Conservation (phyloP, 495 filamentous ascomycete species). For the Talaromyces wortmannii region DNA sequence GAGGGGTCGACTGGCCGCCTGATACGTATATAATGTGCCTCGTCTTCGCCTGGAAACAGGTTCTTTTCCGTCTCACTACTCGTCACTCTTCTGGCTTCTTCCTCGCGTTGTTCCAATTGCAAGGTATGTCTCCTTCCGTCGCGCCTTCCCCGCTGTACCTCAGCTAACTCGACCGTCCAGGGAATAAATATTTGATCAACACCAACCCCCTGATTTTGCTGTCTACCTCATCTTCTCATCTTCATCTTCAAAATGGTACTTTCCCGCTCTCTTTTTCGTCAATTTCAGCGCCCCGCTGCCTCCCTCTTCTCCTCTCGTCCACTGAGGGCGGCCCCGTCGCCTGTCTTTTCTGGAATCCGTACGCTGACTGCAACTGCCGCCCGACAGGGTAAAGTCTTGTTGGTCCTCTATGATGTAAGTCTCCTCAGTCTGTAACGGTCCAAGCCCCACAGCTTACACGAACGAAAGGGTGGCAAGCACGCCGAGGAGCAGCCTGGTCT, state of each 20-base stretch:
- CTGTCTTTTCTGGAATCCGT: constrained; percentile 28
- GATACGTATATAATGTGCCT: too few species aligned
- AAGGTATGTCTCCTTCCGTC: too few species aligned
- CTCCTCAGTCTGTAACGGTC: neutral
- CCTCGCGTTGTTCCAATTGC: too few species aligned
- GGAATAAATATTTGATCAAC: neutral
- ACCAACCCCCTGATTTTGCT: neutral
- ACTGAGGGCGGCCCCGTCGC: constrained; percentile 22
- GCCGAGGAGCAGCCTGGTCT: constrained; percentile 73
- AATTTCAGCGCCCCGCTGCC: constrained; percentile 50
- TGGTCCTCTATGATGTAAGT: constrained; percentile 72
- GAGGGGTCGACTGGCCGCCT: too few species aligned
- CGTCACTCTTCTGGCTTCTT: too few species aligned
- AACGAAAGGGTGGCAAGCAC: constrained; percentile 55
- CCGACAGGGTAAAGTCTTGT: constrained; percentile 65
- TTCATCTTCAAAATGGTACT: constrained; percentile 61
- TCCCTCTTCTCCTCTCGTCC: constrained; percentile 41
- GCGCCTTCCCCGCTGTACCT: too few species aligned
- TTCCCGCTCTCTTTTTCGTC: constrained; percentile 51
- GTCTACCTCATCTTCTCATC: constrained; percentile 2
- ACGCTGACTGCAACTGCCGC: constrained; percentile 51
- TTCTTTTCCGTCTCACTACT: too few species aligned
- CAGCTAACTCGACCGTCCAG: too few species aligned
- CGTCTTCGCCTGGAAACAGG: too few species aligned
- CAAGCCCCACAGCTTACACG: constrained; percentile 8